A percentile compares a stretch with the other conserved stretches of the same genome.
Evolutionary conservation across 768 basidiomycete species (phyloP).

Genomic region (Tubosaeta sp.): DNA sequence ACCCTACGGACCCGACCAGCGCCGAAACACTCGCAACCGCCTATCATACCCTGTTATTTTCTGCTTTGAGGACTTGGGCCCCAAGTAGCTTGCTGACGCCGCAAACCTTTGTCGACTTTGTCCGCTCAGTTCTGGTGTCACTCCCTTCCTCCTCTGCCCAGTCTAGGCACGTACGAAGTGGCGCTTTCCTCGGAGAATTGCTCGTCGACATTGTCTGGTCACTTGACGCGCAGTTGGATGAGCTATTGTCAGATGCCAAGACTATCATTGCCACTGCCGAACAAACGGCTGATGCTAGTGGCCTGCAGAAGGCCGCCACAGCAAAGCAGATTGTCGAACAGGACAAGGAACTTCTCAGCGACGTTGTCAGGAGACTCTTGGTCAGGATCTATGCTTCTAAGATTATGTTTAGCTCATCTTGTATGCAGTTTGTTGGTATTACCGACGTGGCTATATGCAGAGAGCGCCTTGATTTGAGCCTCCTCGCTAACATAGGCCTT

Average conservation of each 20-base stretch:
- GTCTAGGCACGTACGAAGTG: constrained; percentile 36
- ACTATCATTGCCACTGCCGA: constrained; percentile 33
- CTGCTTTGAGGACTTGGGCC: constrained; percentile 55
- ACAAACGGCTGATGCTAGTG: constrained; percentile 19
- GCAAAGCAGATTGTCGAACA: constrained; percentile 52
- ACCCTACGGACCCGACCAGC: constrained; percentile 48
- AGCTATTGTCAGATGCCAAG: constrained; percentile 56
- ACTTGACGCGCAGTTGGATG: constrained; percentile 72
- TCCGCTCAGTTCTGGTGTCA: constrained; percentile 53
- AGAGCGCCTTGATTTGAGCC: constrained; percentile 66
- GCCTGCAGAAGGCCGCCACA: constrained; percentile 33
- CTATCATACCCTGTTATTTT: constrained; percentile 65
- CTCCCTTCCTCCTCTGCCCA: constrained; percentile 63
- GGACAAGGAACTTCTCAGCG: constrained; percentile 59
- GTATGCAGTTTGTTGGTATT: constrained; percentile 51
- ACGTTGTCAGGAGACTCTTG: constrained; percentile 57
- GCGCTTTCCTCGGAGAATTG: constrained; percentile 55
- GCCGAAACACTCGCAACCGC: constrained; percentile 58
- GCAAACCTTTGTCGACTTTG: constrained; percentile 54
- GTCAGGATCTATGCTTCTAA: constrained; percentile 31
- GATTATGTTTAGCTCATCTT: not conserved
- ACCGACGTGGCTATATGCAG: constrained; percentile 59
- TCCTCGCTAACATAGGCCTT: constrained; percentile 62
- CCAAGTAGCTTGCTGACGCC: constrained; percentile 44
- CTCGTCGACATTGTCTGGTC: constrained; percentile 83